phyloP scores from a whole-genome alignment of 225 moss, liverwort and hornwort genomes.

The Pleurozium schreberi region DNA sequence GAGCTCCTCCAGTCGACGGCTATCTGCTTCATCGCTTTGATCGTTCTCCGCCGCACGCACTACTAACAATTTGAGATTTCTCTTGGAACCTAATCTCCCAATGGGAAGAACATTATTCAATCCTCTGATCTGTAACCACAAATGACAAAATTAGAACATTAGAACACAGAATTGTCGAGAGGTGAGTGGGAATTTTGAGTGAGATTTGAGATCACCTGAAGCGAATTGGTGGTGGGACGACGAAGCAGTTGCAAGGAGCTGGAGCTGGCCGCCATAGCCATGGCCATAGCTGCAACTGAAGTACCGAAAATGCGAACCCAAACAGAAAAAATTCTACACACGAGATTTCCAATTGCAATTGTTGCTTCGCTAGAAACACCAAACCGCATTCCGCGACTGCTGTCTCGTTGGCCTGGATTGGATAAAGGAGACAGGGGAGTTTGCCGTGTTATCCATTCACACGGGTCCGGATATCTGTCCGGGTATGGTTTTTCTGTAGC shows the following conservation, averaged over 20 bases:
- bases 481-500: not conserved
- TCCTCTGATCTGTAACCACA: not conserved
- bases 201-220: not conserved
- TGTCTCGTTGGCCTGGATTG: not conserved
- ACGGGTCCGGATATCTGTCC: not conserved
- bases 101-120: not conserved
- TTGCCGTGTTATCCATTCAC: not conserved
- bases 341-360: not conserved
- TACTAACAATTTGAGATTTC: not conserved
- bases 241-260: slow-evolving; percentile 7
- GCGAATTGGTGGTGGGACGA: not conserved
- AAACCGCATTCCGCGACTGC: not conserved
- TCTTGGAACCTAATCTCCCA: not conserved
- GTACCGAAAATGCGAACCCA: not conserved
- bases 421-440: not conserved
- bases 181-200: not conserved
- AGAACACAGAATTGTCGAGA: not conserved
- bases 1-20: slow-evolving; percentile 48
- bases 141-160: not conserved
- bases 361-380: not conserved
- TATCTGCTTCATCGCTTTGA: slow-evolving; percentile 2
- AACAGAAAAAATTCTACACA: not conserved
- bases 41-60: slow-evolving; percentile 18
- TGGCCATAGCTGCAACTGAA: slow-evolving; percentile 10
- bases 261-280: slow-evolving; percentile 16